Percentiles rank a stretch among this genome's conserved stretches.
Conservation (phyloP, 805 yeast species). For the Lipomyces lipofer region DNA sequence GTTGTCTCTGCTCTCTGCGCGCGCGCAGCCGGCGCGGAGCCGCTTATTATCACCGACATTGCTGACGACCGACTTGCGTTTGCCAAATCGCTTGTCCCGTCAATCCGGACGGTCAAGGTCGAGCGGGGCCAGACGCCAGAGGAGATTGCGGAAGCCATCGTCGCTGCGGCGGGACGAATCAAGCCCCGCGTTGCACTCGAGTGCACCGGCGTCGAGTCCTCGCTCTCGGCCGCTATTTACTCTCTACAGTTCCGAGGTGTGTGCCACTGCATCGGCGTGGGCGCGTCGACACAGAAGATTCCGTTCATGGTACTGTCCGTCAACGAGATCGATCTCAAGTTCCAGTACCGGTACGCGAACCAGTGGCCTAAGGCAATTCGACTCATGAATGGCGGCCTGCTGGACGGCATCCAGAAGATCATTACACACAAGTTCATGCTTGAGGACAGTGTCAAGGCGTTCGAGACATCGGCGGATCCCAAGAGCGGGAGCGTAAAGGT, state of each 20-base stretch:
- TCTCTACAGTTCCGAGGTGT: conserved; percentile 51
- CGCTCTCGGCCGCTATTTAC: conserved; percentile 50
- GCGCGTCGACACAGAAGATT: conserved; percentile 49
- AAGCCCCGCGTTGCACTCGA: conserved; percentile 51
- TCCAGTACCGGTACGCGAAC: conserved; percentile 56
- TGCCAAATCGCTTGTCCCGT: conserved; percentile 51
- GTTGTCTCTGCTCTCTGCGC: conserved; percentile 51
- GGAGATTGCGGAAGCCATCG: conserved; percentile 35
- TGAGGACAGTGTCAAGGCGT: conserved; percentile 52
- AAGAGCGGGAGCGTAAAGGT: conserved; percentile 51
- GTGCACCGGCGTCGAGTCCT: conserved; percentile 55
- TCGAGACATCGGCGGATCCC: conserved; percentile 45
- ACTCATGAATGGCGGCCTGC: conserved; percentile 47
- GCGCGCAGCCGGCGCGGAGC: conserved; percentile 55
- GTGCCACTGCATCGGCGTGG: conserved; percentile 54
- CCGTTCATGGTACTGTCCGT: conserved; percentile 58
- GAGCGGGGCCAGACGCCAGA: conserved; percentile 46
- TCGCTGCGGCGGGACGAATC: conserved; percentile 44
- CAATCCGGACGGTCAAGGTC: conserved; percentile 48
- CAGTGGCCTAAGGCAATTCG: conserved; percentile 60
- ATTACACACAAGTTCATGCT: conserved; percentile 53
- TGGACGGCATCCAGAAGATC: conserved; percentile 46
- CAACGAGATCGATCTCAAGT: conserved; percentile 54
- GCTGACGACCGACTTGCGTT: conserved; percentile 47
- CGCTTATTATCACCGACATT: conserved; percentile 53